phyloP scores from a whole-genome alignment of 106 monocot genomes.

The Acanthochlamys bracteata region DNA sequence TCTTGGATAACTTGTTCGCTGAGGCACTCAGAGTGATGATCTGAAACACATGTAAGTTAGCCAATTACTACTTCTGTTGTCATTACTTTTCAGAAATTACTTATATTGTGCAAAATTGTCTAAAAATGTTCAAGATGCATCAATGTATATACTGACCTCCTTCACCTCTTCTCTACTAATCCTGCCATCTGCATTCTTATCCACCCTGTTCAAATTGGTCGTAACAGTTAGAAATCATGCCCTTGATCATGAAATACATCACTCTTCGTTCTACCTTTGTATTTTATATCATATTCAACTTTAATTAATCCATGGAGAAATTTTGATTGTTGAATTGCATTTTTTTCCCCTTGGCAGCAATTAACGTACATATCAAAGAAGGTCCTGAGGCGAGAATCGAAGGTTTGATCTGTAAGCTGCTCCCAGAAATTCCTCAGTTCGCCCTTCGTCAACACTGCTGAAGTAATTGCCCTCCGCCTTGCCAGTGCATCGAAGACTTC shows the following conservation, averaged over 20 bases:
- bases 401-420: conserved; percentile 81
- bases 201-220: conserved; percentile 1
- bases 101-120: no score
- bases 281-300: no score
- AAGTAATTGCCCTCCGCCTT: conserved; percentile 44
- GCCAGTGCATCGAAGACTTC: conserved; percentile 84
- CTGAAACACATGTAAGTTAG: not conserved
- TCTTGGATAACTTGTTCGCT: conserved; percentile 37
- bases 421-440: conserved; percentile 94
- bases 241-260: no score
- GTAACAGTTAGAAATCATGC: not conserved
- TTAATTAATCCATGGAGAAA: not conserved
- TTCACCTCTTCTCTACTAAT: no score
- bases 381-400: conserved; percentile 81
- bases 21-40: conserved; percentile 37
- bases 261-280: no score
- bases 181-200: not conserved
- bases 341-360: not conserved
- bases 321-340: conserved; percentile 2
- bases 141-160: no score
- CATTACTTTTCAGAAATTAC: no score
- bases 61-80: no score
- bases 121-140: no score
- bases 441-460: conserved; percentile 40
- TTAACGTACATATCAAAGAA: conserved; percentile 88